Evolutionary conservation across 805 yeast species (phyloP), one percentile per base, ranked within the genome.

Genomic region (Torulaspora quercuum): DNA sequence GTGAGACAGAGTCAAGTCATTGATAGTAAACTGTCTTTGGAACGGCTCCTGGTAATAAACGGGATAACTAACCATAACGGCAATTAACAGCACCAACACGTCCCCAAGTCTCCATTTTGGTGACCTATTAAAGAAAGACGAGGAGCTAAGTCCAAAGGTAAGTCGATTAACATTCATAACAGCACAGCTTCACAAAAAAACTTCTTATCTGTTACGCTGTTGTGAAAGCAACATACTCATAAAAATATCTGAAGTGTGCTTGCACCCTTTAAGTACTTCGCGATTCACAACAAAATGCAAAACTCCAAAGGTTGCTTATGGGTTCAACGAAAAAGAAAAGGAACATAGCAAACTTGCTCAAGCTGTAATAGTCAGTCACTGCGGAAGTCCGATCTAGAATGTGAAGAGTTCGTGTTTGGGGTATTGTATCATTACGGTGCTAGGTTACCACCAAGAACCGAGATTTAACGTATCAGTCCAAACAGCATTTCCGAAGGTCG

Each of bases 1-100:
- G 59, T 86, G 95, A 34, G 80, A 76, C 25, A 90, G 75, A 0
- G 90, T 74, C 26, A 78, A 57, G 63, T 90, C 96, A 53, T 79
- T 78, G 37, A 89, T 62, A 33, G 67, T 72, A 56, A 90, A 90
- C 51, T 81, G 86, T 51, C 95, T 71, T 55, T 85, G 76, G 55
- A 82, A 83, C 1, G 96, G 96, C 22, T 65, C 53, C 24, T 54
- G 53, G 18, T 52, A 44, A 28, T 61, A 59, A 7, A 63, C 58
- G 5, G 65, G 59, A n/a, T 49, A 36, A 35, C 61, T 64, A 6
- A 64, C 17, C 3, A 62, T 15, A 35, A 59, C 54, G 4, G 64
- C 49, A 1, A 59, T 26, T 2, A 61, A 59, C 12, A 65, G 42
- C 2, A 64, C 41, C 3, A 64, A 19, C 7, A 59, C 51, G 43